phyloP scores from a whole-genome alignment of 2,329 filamentous ascomycete genomes.

The Tympanopsis confertula region DNA sequence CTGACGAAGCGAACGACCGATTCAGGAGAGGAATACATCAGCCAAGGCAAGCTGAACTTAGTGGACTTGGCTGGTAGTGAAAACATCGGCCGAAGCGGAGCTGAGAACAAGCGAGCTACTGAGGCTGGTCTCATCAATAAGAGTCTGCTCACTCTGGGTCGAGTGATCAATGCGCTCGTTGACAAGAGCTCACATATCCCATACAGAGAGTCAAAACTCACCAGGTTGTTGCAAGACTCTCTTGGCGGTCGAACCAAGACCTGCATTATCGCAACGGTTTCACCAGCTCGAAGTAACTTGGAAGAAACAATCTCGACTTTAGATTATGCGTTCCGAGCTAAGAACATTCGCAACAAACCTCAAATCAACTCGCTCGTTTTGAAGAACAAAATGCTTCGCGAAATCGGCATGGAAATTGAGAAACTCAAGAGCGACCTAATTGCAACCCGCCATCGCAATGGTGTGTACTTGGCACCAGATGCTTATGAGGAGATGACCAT shows the following conservation, averaged over 20 bases:
- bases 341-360: slow-evolving; percentile 97
- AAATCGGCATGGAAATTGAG: slow-evolving; percentile 88
- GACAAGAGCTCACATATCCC: slow-evolving; percentile 85
- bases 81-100: slow-evolving; percentile 92
- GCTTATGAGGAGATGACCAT: slow-evolving; percentile 83
- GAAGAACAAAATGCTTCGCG: slow-evolving; percentile 81
- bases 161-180: slow-evolving; percentile 94
- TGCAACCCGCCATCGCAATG: slow-evolving; percentile 82
- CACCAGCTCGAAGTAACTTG: slow-evolving; percentile 84
- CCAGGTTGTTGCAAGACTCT: slow-evolving; percentile 87
- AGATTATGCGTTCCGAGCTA: slow-evolving; percentile 93
- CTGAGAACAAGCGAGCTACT: slow-evolving; percentile 92
- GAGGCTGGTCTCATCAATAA: slow-evolving; percentile 98
- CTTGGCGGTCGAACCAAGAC: slow-evolving; percentile 92
- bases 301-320: slow-evolving; percentile 97
- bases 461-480: slow-evolving; percentile 84
- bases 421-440: slow-evolving; percentile 89
- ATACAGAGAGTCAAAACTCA: slow-evolving; percentile 85
- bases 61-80: slow-evolving; percentile 95
- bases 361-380: slow-evolving; percentile 86
- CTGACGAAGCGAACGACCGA: slow-evolving; percentile 66
- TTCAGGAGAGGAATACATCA: slow-evolving; percentile 49
- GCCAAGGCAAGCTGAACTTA: slow-evolving; percentile 85
- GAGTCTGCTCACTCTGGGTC: slow-evolving; percentile 82
- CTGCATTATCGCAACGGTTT: slow-evolving; percentile 95